These are phyloP conservation scores for Alternaria tenuissima DNA, from an alignment of 2,329 filamentous ascomycete genomes.

Conservation along the genomic window DNA sequence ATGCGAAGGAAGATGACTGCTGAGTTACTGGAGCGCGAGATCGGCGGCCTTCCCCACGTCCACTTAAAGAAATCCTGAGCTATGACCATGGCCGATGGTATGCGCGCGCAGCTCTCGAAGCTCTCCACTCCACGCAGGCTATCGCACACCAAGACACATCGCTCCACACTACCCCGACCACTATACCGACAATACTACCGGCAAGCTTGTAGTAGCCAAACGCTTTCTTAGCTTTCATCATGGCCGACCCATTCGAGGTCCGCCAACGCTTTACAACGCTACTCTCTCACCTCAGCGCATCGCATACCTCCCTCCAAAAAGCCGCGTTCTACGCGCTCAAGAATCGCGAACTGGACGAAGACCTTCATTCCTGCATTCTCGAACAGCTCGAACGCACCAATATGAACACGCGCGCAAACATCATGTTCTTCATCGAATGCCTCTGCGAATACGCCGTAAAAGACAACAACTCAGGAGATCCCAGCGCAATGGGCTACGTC, in stretches of 20 bases:
- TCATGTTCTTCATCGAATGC: conserved; percentile 98
- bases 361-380: conserved; percentile 94
- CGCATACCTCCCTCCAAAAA: conserved; percentile 87
- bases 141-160: not conserved
- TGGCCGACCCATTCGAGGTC: conserved; percentile 94
- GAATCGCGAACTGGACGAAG: conserved; percentile 93
- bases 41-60: conserved; percentile 22
- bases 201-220: not conserved
- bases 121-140: conserved; percentile 8
- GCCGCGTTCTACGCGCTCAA: conserved; percentile 94
- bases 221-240: conserved; percentile 39
- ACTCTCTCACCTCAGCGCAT: conserved; percentile 89
- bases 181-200: not conserved
- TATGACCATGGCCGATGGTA: conserved; percentile 33
- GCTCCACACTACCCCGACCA: not conserved
- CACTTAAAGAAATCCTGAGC: conserved; percentile 21
- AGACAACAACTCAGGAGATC: conserved; percentile 72
- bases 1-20: conserved; percentile 15
- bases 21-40: conserved; percentile 19
- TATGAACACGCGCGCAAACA: conserved; percentile 97
- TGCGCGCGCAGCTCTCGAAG: conserved; percentile 22
- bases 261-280: conserved; percentile 95
- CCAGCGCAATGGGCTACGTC: conserved; percentile 78
- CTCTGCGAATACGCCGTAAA: conserved; percentile 86
- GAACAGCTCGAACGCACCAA: conserved; percentile 94